Evolutionary conservation across 805 yeast genomes (phyloP), one percentile per base, ranked within the genome.

Genomic region (Teunomyces tritomae): DNA sequence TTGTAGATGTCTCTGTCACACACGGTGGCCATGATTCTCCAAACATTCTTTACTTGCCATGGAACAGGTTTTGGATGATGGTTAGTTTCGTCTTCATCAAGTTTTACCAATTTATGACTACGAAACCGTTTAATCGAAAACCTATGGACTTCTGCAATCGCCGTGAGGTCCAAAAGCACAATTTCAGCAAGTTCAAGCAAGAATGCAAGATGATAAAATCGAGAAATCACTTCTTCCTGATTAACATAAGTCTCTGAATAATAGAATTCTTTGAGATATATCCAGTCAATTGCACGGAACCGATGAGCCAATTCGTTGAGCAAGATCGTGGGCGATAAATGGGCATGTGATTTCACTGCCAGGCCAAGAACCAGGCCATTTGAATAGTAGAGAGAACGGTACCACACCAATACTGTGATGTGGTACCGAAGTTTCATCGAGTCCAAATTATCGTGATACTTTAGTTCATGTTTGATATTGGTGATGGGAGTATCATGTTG

Each of bases 351-450:
- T 30, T 44, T 49, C 2, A 26, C 17, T 14, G 34, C 11, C 10
- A 40, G 35, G 3, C 48, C 49, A 3, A 53, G 24, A 29, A 46
- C 17, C 14, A 47, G 36, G 1, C 54, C 57, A 43, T 51, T 45
- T 8, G 54, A 46, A 27, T 45, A 54, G 46, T 48, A 49, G 8
- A 52, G 36, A 4, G 61, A 49, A 47, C 62, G 47, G 41, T 55
- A 55, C 45, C 55, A 62, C 0, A 58, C 49, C 32, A 60, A 39
- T 11, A 46, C 27, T 4, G 54, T 24, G 14, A 64, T 50, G 27
- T 54, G 57, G 48, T 54, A 57, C n/a, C 74, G 57, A 4, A 64
- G 43, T 8, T 27, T 27, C 64, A 68, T 61, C 1, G 71, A 65
- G 32, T 59, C 62, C 45, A 54, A 34, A 47, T 62, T 64, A 47